These are phyloP conservation scores for Pichia kluyveri DNA, from an alignment of 805 yeast species.

Conservation along the genomic window DNA sequence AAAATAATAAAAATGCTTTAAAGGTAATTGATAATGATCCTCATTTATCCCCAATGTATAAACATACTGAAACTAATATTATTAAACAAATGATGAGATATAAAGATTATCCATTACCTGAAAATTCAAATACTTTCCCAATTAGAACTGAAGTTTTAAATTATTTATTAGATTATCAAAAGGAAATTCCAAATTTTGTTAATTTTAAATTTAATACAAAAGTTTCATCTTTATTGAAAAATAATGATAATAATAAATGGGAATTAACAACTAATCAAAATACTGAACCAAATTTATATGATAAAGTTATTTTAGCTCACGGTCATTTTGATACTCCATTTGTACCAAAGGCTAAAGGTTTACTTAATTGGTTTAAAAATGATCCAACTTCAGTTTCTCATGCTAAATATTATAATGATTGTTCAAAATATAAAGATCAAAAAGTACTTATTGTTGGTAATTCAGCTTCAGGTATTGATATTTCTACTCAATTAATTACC, in stretches of 20 bases:
- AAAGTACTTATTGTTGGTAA: constrained; percentile 31
- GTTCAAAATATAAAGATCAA: constrained; percentile 25
- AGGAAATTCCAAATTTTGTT: constrained; percentile 32
- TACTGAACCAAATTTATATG: constrained; percentile 14
- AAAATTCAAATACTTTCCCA: constrained; percentile 44
- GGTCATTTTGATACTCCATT: constrained; percentile 42
- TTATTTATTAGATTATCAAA: constrained; percentile 51
- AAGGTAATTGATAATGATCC: constrained; percentile 14
- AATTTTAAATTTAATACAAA: constrained; percentile 29
- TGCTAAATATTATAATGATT: constrained; percentile 34
- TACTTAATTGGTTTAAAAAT: constrained; percentile 25
- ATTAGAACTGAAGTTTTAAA: constrained; percentile 48
- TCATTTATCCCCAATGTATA: constrained; percentile 26
- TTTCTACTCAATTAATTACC: constrained; percentile 26
- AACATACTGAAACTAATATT: constrained; percentile 28
- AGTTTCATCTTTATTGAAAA: constrained; percentile 35
- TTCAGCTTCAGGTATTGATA: constrained; percentile 69
- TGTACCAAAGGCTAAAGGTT: constrained; percentile 35
- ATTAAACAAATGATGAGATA: constrained; percentile 24
- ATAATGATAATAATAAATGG: constrained; percentile 17
- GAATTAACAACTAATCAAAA: constrained; percentile 13
- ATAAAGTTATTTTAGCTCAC: constrained; percentile 33
- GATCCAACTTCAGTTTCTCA: constrained; percentile 30
- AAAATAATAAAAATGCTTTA: constrained; percentile 8
- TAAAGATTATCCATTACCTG: constrained; percentile 24